phyloP scores from a whole-genome alignment of 306 rosid genomes.

The Amphicarpaea edgeworthii region DNA sequence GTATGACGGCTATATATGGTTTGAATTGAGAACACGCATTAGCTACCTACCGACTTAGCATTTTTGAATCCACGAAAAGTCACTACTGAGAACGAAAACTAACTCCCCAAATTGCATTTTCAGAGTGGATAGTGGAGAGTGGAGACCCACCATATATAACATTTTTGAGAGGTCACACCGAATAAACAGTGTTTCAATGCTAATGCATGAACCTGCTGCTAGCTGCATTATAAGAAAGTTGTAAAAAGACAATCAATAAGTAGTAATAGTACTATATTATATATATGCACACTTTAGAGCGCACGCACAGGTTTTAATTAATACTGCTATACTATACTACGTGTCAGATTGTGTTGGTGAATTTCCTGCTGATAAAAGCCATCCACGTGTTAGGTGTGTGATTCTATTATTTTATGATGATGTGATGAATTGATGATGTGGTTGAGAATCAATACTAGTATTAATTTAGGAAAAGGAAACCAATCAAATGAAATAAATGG shows the following conservation, averaged over 20 bases:
- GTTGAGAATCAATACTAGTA: constrained; percentile 10
- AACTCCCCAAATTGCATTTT: background rate
- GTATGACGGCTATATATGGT: constrained; percentile 13
- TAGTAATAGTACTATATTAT: too few relatives aligned
- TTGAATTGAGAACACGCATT: constrained; percentile 38
- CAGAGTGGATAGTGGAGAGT: constrained; percentile 30
- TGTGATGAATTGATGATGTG: too few relatives aligned
- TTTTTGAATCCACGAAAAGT: constrained; percentile 17
- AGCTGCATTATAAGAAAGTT: background rate
- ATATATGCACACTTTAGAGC: background rate
- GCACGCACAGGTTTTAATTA: background rate
- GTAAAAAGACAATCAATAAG: constrained; percentile 4
- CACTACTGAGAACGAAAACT: background rate
- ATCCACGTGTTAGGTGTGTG: constrained; percentile 40
- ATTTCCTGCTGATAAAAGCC: constrained; percentile 25
- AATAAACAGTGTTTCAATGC: constrained; percentile 8
- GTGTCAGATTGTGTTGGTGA: constrained; percentile 31
- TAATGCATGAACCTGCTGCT: constrained; percentile 44
- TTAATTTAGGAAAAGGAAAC: background rate
- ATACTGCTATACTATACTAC: too few relatives aligned
- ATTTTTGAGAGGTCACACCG: background rate
- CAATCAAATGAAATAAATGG: background rate
- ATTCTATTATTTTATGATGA: constrained; percentile 13
- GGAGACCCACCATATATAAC: constrained; percentile 31
- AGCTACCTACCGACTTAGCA: constrained; percentile 9